Evolutionary conservation across 139 green algal genomes (phyloP).

Genomic region (Chlorella sp.): DNA sequence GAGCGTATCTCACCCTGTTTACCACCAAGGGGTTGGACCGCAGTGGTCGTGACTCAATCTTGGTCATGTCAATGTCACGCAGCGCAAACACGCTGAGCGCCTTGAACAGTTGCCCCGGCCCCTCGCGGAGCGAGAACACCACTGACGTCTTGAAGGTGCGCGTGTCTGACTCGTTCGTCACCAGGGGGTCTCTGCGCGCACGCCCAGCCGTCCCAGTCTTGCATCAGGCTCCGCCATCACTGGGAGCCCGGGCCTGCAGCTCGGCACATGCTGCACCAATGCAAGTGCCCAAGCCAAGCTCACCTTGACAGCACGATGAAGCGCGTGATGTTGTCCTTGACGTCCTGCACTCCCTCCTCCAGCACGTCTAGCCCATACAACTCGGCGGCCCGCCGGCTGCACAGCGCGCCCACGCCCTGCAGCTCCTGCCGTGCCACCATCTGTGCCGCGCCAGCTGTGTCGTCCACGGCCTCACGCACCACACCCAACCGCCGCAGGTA

Average conservation of each 20-base stretch:
- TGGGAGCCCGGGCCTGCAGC: no score
- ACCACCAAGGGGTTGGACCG: conserved; percentile 58
- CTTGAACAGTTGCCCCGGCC: conserved; percentile 93
- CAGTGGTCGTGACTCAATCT: conserved; percentile 93
- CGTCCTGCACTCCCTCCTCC: conserved; percentile 74
- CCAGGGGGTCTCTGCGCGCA: conserved; percentile 71
- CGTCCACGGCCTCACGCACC: conserved; percentile 77
- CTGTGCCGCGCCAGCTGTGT: conserved; percentile 92
- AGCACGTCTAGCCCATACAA: conserved; percentile 56
- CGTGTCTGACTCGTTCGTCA: conserved; percentile 39
- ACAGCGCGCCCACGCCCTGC: conserved; percentile 39
- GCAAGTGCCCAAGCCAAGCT: no score
- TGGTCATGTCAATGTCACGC: conserved; percentile 85
- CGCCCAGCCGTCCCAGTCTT: no score
- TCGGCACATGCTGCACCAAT: no score
- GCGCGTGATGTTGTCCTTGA: conserved; percentile 85
- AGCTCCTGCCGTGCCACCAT: conserved; percentile 14
- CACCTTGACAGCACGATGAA: conserved; percentile 89
- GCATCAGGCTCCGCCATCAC: no score
- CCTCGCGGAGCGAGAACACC: conserved; percentile 79
- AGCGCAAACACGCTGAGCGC: conserved; percentile 93
- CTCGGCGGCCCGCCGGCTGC: conserved; percentile 43
- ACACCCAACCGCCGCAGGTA: conserved; percentile 66
- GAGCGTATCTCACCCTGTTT: no score
- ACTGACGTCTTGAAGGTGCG: conserved; percentile 83